Evolutionary conservation across 164 flowering plant species (phyloP), one percentile per base, ranked within the genome.

Genomic region (Hamamelis virginiana): DNA sequence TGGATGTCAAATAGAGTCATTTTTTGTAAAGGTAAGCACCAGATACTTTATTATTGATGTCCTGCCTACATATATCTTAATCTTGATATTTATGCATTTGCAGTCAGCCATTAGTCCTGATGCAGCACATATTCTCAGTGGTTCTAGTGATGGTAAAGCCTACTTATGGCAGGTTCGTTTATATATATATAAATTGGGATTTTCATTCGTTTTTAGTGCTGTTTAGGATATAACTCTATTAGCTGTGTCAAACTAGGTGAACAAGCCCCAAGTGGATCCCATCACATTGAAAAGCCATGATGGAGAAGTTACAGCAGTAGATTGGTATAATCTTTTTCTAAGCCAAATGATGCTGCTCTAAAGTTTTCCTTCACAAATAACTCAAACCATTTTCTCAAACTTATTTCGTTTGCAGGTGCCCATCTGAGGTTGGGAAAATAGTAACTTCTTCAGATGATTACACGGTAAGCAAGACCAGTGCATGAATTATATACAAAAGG

Each of bases 81-180:
- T 47, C 58, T 26, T 59, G 19, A 73, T 33, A 33, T 43, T 46
- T 48, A 16, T 73, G 27, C 45, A 38, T 59, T 70, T 77, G 69
- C 91, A 95, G 99, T 78, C 98, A 15, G 77, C 82, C 38, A 87
- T 95, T 25, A 91, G 98, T 74, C 97, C 95, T 21, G 98, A 93
- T 82, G 99, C 86, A 61, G 69, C 85, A 73, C 86, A 90, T 66
- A 80, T 93, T 47, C 86, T 96, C 38, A 76, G 97, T 80, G 99
- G 99, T 55, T 96, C 99, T 9, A 89, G 91, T 76, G 94, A 96
- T 81, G 97, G 94, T 64, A 82, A 86, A 72, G 96, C 90, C 56
- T 89, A 86, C 84, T 68, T 96, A 66, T 96, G 99, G 99, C 89
- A 90, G 97, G 98, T 94, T 16, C 8, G 59, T 56, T 77, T 71